Evolutionary conservation across 2,329 filamentous ascomycete species (phyloP), one percentile per base, ranked within the genome.

Genomic region (Tothia fuscella): DNA sequence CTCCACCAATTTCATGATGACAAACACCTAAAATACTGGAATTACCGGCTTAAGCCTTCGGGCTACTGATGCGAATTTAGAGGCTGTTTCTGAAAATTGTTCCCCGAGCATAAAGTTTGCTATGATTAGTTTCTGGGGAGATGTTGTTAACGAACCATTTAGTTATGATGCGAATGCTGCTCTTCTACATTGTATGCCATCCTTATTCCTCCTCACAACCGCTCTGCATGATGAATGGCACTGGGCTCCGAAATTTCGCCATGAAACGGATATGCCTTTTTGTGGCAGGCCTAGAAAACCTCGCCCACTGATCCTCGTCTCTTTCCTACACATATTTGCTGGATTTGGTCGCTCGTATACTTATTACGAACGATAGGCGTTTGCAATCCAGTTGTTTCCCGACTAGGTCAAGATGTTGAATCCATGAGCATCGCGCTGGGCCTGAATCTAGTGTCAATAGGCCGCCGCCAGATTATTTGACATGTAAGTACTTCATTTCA

Each of bases 251-350:
- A 93, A 64, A 68, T 66, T 64, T 70, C 64, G 63, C 16, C 68
- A 77, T 78, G 86, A 86, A 87, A 70, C 62, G 83, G 87, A 78
- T 76, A 82, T 76, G 85, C 86, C 84, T 58, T 66, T 74, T 83
- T 84, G 85, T 66, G 86, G 84, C 86, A 93, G 86, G 87, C 87
- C 85, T 94, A 93, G 86, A 93, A 94, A 94, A 93, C 88, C 87
- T 93, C 78, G 86, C 84, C 87, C 83, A 89, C 87, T 93, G 87
- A 93, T 67, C 57, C 48, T 43, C 13, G 21, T 33, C 7, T 30
- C 39, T 24, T 22, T 7, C 14, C n/a, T 40, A 10, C 3, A 19
- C 12, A 26, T 19, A 14, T 17, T 32, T 14, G n/a, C 22, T 31
- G 16, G 26, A n/a, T 37, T 4, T 42, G 16, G 16, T 13, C 14